Conservation (phyloP, 495 filamentous ascomycete species). For the Ascobolus immersus region DNA sequence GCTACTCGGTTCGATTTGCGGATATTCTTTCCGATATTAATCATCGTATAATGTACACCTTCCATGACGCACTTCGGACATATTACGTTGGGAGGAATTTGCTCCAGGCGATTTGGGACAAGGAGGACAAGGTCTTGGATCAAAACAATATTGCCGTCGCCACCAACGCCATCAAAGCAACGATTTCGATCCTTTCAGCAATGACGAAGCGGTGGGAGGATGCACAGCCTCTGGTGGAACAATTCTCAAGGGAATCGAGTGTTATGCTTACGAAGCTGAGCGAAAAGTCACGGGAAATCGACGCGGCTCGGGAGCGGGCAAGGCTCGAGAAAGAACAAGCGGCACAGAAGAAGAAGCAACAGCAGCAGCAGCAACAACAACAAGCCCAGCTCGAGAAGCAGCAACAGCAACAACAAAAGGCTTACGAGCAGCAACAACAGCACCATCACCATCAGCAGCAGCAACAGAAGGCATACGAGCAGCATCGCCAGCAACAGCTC, state of each 20-base stretch:
- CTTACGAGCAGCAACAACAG: background rate
- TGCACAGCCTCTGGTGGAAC: slow-evolving; percentile 13
- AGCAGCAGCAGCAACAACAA: background rate
- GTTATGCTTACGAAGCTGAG: slow-evolving; percentile 8
- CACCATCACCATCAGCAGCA: background rate
- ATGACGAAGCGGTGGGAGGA: slow-evolving; percentile 17
- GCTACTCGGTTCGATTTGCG: slow-evolving; percentile 37
- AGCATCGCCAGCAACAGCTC: background rate
- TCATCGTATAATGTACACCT: slow-evolving; percentile 33
- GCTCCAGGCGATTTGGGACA: slow-evolving; percentile 34
- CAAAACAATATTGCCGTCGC: slow-evolving; percentile 9
- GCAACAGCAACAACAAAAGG: background rate
- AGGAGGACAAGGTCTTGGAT: slow-evolving; percentile 22
- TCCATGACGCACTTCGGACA: slow-evolving; percentile 43
- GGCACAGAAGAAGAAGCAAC: background rate
- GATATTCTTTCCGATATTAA: slow-evolving; percentile 25
- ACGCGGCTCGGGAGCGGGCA: too few species aligned
- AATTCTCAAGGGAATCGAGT: slow-evolving; percentile 12
- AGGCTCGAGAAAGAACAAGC: background rate
- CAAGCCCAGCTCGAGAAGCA: background rate
- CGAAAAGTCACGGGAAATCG: slow-evolving; percentile 4
- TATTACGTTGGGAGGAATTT: slow-evolving; percentile 50
- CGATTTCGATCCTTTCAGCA: slow-evolving; percentile 10
- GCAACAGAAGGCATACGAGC: background rate
- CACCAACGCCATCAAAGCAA: slow-evolving; percentile 12